phyloP scores from a whole-genome alignment of 2,329 filamentous ascomycete species.

The Clarireedia homoeocarpa region DNA sequence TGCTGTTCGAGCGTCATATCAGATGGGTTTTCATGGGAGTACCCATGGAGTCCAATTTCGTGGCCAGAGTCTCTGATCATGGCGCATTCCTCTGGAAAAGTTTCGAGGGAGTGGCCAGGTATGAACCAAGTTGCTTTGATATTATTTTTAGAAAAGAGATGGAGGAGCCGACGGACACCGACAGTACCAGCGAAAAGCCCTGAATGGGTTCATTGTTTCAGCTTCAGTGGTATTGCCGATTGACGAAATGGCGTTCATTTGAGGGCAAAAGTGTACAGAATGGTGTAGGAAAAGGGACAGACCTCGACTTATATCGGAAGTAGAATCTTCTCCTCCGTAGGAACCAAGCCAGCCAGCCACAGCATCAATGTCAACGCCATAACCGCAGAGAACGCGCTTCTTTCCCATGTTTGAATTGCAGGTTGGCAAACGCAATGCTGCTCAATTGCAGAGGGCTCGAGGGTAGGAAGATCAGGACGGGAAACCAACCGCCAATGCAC shows the following conservation, averaged over 20 bases:
- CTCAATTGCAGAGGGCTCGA: not conserved
- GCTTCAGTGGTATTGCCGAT: not conserved
- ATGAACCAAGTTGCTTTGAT: constrained; percentile 65
- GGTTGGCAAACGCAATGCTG: not conserved
- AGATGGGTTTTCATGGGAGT: constrained; percentile 65
- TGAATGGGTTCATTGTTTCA: constrained; percentile 20
- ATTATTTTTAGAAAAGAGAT: constrained; percentile 62
- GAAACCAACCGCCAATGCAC: too few relatives aligned
- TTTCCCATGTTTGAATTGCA: constrained; percentile 31
- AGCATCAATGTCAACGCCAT: constrained; percentile 69
- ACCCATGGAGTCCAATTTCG: constrained; percentile 61
- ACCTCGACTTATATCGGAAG: constrained; percentile 65
- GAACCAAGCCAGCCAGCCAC: constrained; percentile 69
- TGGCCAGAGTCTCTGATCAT: constrained; percentile 55
- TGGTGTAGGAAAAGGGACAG: constrained; percentile 6
- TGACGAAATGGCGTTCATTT: not conserved
- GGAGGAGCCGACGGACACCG: constrained; percentile 57
- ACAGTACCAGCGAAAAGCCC: constrained; percentile 61
- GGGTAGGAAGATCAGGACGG: too few relatives aligned
- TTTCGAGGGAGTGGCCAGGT: constrained; percentile 55
- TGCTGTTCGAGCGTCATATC: constrained; percentile 70
- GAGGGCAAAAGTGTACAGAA: not conserved
- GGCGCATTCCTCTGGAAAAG: constrained; percentile 57
- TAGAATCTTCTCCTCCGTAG: constrained; percentile 66
- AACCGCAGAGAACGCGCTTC: constrained; percentile 48